phyloP scores from a whole-genome alignment of 1,139 yeast genomes.

The Scheffersomyces insectosa region DNA sequence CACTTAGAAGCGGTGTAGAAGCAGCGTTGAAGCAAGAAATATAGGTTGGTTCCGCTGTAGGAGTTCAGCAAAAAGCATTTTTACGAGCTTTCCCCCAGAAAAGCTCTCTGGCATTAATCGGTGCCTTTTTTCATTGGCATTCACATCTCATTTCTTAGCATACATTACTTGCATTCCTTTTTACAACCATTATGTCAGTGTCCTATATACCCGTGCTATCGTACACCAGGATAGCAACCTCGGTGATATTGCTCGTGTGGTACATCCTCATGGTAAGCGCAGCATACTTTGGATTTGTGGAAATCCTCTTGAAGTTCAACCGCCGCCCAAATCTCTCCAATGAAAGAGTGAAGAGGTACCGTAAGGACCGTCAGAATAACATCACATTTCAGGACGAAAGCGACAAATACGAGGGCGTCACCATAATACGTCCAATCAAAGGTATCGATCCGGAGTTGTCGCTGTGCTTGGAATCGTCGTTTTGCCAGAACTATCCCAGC shows the following conservation, averaged over 20 bases:
- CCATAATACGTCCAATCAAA: slow-evolving; percentile 79
- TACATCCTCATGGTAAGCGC: slow-evolving; percentile 43
- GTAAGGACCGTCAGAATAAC: slow-evolving; percentile 1
- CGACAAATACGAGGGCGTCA: slow-evolving; percentile 67
- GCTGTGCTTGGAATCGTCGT: slow-evolving; percentile 66
- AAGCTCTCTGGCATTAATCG: no score
- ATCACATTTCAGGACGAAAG: slow-evolving; percentile 12
- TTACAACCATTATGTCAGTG: not conserved
- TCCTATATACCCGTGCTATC: slow-evolving; percentile 4
- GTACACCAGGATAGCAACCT: slow-evolving; percentile 10
- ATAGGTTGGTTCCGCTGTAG: no score
- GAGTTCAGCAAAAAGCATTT: no score
- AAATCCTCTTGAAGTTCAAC: slow-evolving; percentile 40
- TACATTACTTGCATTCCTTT: not conserved
- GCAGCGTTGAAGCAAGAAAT: no score
- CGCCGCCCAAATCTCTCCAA: slow-evolving; percentile 19
- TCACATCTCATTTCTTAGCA: no score
- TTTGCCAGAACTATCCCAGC: slow-evolving; percentile 65
- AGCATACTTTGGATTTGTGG: slow-evolving; percentile 50
- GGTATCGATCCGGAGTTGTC: slow-evolving; percentile 80
- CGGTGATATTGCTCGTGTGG: slow-evolving; percentile 35
- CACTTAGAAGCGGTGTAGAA: no score
- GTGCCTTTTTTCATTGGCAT: not conserved
- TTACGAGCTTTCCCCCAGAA: no score
- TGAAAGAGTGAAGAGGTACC: slow-evolving; percentile 10